Percentiles rank a stretch among this genome's conserved stretches.
Conservation (phyloP, 164 flowering plant species). For the Tetrastigma voinierianum region DNA sequence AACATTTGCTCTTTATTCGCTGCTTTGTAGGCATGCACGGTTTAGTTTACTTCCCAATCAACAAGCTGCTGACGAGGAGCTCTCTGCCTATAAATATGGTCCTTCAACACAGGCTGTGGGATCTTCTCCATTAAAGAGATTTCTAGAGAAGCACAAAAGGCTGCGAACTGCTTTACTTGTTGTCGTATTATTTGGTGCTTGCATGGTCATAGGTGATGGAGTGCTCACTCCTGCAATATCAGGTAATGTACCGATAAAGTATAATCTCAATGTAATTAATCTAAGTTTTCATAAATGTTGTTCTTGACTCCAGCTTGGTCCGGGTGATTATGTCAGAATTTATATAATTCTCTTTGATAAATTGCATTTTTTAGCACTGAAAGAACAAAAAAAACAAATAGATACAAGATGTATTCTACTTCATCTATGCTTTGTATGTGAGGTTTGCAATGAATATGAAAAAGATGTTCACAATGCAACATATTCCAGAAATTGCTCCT, state of each 20-base stretch:
- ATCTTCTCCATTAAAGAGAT: constrained; percentile 54
- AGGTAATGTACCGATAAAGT: constrained; percentile 35
- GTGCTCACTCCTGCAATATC: constrained; percentile 88
- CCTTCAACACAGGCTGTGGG: constrained; percentile 29
- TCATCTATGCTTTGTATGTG: neutral
- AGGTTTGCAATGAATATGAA: neutral
- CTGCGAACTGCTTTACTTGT: constrained; percentile 53
- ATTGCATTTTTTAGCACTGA: neutral
- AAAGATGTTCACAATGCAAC: neutral
- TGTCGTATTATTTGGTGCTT: constrained; percentile 73
- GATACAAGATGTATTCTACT: neutral
- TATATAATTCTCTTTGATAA: neutral
- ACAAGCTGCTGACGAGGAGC: constrained; percentile 94
- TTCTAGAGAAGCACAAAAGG: constrained; percentile 70
- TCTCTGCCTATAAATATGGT: constrained; percentile 74
- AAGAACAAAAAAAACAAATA: neutral
- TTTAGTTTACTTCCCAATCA: constrained; percentile 83
- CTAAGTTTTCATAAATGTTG: neutral
- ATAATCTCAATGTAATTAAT: neutral
- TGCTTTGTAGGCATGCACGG: constrained; percentile 82
- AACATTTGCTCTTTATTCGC: constrained; percentile 89
- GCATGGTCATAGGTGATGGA: constrained; percentile 92
- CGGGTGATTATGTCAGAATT: neutral
- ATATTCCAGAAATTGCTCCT: too few species aligned
- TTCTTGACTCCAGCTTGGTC: neutral